These are phyloP conservation scores for Lactarius akahatsu DNA, from an alignment of 768 basidiomycete species.

Conservation along the genomic window DNA sequence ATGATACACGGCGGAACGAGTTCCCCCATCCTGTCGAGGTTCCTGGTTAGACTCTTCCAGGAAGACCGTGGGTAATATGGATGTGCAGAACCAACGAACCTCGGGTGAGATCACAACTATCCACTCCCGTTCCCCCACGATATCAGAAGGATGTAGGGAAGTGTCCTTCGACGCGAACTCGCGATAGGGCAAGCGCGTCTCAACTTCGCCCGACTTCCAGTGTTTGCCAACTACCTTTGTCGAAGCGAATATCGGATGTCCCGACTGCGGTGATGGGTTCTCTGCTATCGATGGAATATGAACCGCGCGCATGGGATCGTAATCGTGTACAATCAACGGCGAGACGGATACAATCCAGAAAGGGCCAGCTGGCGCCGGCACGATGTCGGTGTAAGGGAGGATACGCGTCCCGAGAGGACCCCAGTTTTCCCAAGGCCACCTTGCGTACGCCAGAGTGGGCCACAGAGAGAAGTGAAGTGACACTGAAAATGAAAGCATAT, in stretches of 20 bases:
- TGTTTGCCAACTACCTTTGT: background rate
- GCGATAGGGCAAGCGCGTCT: constrained; percentile 10
- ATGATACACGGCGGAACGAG: constrained; percentile 5
- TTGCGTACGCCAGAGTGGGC: background rate
- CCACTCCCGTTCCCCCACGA: constrained; percentile 12
- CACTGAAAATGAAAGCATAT: background rate
- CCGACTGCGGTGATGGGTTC: background rate
- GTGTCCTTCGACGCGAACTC: background rate
- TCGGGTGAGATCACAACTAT: background rate
- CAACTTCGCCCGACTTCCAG: background rate
- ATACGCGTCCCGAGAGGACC: constrained; percentile 2
- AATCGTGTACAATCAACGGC: background rate
- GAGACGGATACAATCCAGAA: background rate
- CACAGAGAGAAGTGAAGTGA: background rate
- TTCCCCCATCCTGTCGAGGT: constrained; percentile 6
- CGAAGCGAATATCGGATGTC: background rate
- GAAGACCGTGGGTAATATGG: too few species aligned
- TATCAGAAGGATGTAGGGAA: too few species aligned
- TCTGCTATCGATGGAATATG: background rate
- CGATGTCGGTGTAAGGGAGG: background rate
- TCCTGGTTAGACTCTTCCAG: background rate
- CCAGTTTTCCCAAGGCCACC: constrained; percentile 7
- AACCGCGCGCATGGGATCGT: background rate
- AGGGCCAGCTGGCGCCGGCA: constrained; percentile 2
- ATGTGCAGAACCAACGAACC: background rate